Evolutionary conservation across 148 eudicot species (phyloP).

Genomic region (Gaultheria prostrata): DNA sequence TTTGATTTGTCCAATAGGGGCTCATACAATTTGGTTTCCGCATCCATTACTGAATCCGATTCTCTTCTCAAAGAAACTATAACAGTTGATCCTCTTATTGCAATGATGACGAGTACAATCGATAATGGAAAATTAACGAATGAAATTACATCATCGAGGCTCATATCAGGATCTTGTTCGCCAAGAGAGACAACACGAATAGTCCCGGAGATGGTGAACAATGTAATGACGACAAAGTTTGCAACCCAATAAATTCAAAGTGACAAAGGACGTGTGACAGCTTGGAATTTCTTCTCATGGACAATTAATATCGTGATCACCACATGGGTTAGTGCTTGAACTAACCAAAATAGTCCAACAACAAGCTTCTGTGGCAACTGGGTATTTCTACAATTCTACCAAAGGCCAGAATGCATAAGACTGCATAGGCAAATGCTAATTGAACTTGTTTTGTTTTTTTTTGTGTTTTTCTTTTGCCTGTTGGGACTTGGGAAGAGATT

Average conservation of each 20-base stretch:
- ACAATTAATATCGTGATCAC: conserved; percentile 45
- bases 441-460: no score
- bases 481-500: no score
- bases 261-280: conserved; percentile 47
- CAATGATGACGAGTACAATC: conserved; percentile 39
- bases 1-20: conserved; percentile 46
- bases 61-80: conserved; percentile 25
- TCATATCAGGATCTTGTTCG: conserved; percentile 26
- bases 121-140: conserved; percentile 45
- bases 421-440: conserved; percentile 35
- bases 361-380: conserved; percentile 45
- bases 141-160: conserved; percentile 49
- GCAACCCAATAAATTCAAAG: conserved; percentile 63
- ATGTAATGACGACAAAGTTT: conserved; percentile 38
- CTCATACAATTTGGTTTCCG: conserved; percentile 36
- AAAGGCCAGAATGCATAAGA: conserved; percentile 44
- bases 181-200: conserved; percentile 38
- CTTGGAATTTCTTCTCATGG: conserved; percentile 61
- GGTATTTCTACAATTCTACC: conserved; percentile 14
- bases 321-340: conserved; percentile 57
- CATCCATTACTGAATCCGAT: conserved; percentile 23
- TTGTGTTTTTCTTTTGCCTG: no score
- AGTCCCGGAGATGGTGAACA: conserved; percentile 50
- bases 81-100: conserved; percentile 63
- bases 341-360: conserved; percentile 60